Evolutionary conservation across 768 basidiomycete species (phyloP), one percentile per base, ranked within the genome.

Genomic region (Baorangia bicolor): DNA sequence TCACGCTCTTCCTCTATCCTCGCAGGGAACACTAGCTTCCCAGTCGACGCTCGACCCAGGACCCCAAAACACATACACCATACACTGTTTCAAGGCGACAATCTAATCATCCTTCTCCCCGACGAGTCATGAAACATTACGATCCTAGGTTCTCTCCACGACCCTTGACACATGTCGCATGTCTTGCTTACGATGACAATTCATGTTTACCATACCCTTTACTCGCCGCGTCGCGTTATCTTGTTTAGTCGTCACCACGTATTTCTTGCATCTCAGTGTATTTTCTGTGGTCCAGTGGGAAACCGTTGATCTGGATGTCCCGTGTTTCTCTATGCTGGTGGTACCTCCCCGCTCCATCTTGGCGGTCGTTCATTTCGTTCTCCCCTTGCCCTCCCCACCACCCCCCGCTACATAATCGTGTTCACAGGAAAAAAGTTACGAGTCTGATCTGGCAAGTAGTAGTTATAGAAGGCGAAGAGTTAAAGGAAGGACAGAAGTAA

Each of bases 401-500:
- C 52, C 34, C 40, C 37, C 42, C 59, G 38, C 39, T 60, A 61
- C 62, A 67, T 65, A 57, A 61, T 58, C 49, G 58, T 46, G 61
- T 61, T 63, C 23, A 49, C 53, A 56, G 61, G 62, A 58, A 57
- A 68, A 59, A 55, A 33, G 54, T 58, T 59, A 39, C 54, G 37
- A 60, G 64, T 57, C 51, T 62, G 59, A 69, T 71, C 68, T 64
- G 64, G 65, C 56, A 59, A 59, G 53, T 61, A 56, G 60, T 65
- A 62, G 58, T 51, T 49, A 57, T 69, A 69, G 67, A 71, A 54
- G 58, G 38, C 47, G 51, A 57, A 57, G 57, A 58, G 51, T 39
- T 51, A 59, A 60, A 57, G 59, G 57, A 70, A 60, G 69, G 63
- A 69, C 71, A 69, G 66, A 71, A 69, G 62, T 70, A 69, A 64